Evolutionary conservation across 2,329 filamentous ascomycete species (phyloP).

Genomic region (Fusarium sororula): DNA sequence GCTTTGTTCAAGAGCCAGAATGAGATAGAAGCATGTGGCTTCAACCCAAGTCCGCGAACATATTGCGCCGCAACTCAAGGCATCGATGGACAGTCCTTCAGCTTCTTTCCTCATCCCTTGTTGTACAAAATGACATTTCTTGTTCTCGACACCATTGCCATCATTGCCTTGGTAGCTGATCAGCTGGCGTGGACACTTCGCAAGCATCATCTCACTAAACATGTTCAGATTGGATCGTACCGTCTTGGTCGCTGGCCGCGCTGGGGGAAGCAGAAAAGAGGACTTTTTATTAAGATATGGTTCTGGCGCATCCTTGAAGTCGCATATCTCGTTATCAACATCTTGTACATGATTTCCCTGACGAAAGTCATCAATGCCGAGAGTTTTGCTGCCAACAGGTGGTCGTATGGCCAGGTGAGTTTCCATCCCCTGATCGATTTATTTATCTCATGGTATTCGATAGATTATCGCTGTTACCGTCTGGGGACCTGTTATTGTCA

Average conservation of each 20-base stretch:
- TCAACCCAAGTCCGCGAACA: conserved; percentile 50
- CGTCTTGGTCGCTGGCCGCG: conserved; percentile 46
- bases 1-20: conserved; percentile 47
- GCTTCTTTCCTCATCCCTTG: conserved; percentile 51
- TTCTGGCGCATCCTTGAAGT: conserved; percentile 50
- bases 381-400: conserved; percentile 48
- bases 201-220: conserved; percentile 46
- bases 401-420: conserved; percentile 48
- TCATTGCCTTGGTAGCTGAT: conserved; percentile 47
- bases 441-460: neutral
- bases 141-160: conserved; percentile 48
- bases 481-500: conserved; percentile 53
- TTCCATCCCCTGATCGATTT: neutral
- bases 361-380: conserved; percentile 48
- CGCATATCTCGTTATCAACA: conserved; percentile 49
- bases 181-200: conserved; percentile 51
- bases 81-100: conserved; percentile 46
- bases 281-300: conserved; percentile 43
- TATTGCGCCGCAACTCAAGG: conserved; percentile 50
- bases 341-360: conserved; percentile 52
- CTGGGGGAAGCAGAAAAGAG: conserved; percentile 41
- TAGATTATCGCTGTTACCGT: conserved; percentile 51
- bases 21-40: conserved; percentile 46
- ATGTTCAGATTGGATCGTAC: conserved; percentile 46
- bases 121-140: conserved; percentile 52